These are phyloP conservation scores for Giardia muris DNA, from an alignment of 208 protist species.

Conservation along the genomic window DNA sequence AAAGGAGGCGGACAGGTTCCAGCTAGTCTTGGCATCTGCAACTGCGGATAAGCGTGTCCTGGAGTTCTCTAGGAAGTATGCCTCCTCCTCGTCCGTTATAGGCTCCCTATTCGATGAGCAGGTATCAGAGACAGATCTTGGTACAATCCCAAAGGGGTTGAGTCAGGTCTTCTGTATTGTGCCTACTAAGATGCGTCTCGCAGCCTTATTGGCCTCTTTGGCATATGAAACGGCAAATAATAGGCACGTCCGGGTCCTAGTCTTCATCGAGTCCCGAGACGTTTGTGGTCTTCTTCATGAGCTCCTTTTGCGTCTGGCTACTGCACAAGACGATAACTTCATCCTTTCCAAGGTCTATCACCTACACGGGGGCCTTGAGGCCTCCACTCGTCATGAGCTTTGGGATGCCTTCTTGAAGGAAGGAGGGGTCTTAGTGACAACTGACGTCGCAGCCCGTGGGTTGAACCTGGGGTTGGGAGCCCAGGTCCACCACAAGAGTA, in stretches of 20 bases:
- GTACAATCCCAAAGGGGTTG: neutral
- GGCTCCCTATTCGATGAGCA: neutral
- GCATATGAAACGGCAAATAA: neutral
- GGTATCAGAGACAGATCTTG: neutral
- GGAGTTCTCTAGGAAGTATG: neutral
- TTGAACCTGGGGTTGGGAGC: conserved; percentile 8
- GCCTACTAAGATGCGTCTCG: neutral
- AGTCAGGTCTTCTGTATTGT: neutral
- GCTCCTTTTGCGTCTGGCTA: neutral
- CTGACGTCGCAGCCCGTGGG: conserved; percentile 24
- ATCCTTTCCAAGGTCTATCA: neutral
- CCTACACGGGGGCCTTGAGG: neutral
- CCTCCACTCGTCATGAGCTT: neutral
- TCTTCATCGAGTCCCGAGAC: conserved; percentile 10
- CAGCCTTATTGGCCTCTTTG: neutral
- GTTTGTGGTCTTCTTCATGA: conserved; percentile 13
- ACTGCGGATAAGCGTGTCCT: neutral
- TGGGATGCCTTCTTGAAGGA: neutral
- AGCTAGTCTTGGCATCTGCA: conserved; percentile 16
- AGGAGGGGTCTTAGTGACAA: conserved; percentile 19
- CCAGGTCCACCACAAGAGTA: neutral
- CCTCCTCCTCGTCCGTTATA: neutral
- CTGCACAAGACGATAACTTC: neutral
- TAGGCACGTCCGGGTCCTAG: neutral
- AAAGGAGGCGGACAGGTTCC: neutral